These are phyloP conservation scores for Cladophialophora yegresii DNA, from an alignment of 2,329 filamentous ascomycete genomes.

Conservation along the genomic window DNA sequence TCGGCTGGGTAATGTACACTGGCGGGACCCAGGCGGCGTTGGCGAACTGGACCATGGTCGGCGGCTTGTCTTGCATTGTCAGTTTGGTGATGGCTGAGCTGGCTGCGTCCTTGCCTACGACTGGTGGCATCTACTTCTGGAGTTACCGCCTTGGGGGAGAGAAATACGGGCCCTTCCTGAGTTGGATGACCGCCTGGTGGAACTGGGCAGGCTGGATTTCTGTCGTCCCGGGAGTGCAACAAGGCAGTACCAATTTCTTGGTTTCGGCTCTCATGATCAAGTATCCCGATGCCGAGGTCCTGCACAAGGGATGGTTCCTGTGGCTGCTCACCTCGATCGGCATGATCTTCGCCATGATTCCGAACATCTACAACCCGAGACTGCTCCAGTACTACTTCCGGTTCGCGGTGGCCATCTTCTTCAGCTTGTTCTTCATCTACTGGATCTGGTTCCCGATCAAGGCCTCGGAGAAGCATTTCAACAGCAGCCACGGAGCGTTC, in stretches of 20 bases:
- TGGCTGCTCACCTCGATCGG: conserved; percentile 44
- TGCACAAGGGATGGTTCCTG: conserved; percentile 44
- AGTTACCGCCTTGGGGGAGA: conserved; percentile 43
- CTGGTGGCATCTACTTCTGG: conserved; percentile 48
- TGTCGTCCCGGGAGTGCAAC: conserved; percentile 46
- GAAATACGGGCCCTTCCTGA: conserved; percentile 44
- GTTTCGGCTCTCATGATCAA: conserved; percentile 45
- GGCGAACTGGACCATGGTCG: conserved; percentile 46
- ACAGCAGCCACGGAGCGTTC: conserved; percentile 41
- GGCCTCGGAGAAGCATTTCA: conserved; percentile 42
- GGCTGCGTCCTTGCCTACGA: conserved; percentile 43
- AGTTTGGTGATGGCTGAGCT: conserved; percentile 46
- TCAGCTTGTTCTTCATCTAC: conserved; percentile 42
- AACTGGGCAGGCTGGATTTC: conserved; percentile 45
- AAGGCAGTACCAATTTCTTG: conserved; percentile 47
- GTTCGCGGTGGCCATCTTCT: conserved; percentile 44
- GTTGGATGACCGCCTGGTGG: conserved; percentile 49
- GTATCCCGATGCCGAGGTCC: conserved; percentile 41
- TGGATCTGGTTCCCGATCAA: conserved; percentile 47
- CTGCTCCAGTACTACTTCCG: conserved; percentile 45
- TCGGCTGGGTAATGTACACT: conserved; percentile 46
- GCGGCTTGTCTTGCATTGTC: conserved; percentile 43
- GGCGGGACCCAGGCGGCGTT: conserved; percentile 46
- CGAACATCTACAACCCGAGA: conserved; percentile 43
- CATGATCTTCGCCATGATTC: conserved; percentile 44